Conservation (phyloP, 2,329 filamentous ascomycete species). For the Penicillium sp. region DNA sequence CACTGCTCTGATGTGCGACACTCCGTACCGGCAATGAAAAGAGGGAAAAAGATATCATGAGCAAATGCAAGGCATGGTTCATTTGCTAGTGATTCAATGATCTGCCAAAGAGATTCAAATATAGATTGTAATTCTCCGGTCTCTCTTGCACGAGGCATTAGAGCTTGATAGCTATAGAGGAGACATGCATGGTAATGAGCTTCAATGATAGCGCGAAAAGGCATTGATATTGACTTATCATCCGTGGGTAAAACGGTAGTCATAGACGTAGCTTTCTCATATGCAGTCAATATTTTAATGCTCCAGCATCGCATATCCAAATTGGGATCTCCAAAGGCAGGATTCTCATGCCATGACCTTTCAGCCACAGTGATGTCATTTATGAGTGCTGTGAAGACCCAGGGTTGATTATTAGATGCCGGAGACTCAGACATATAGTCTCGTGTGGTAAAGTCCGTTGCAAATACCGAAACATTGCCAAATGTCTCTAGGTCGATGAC, state of each 20-base stretch:
- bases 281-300: conserved; percentile 2
- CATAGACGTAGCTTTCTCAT: neutral
- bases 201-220: conserved; percentile 14
- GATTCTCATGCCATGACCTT: conserved; percentile 1
- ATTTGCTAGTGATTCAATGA: neutral
- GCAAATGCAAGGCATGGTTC: conserved; percentile 15
- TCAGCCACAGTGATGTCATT: conserved; percentile 13
- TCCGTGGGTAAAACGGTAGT: neutral
- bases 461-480: conserved; percentile 11
- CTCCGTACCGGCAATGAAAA: conserved; percentile 31
- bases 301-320: conserved; percentile 9
- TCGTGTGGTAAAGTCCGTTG: neutral
- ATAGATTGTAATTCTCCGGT: neutral
- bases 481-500: conserved; percentile 21
- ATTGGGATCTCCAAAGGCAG: neutral
- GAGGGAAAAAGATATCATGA: conserved; percentile 31
- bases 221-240: neutral
- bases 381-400: conserved; percentile 13
- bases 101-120: neutral
- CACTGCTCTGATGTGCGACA: conserved; percentile 1
- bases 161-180: conserved; percentile 28
- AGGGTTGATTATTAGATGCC: conserved; percentile 5
- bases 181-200: conserved; percentile 26
- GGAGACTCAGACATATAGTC: neutral
- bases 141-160: conserved; percentile 8